Conservation (phyloP, 1,284 basidiomycete species). For the Sanghuangporus sanghuang region DNA sequence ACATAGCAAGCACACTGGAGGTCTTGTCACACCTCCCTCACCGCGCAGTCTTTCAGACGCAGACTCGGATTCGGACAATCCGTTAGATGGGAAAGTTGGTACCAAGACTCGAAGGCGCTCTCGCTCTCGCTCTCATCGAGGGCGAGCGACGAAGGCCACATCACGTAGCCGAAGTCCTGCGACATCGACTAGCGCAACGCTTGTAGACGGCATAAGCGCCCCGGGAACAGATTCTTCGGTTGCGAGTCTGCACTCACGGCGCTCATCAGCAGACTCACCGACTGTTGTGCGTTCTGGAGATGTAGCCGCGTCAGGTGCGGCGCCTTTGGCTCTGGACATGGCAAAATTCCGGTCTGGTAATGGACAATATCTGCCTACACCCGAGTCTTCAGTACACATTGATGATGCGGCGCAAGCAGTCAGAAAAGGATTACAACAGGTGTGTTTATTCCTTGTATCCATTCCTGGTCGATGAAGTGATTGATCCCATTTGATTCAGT, state of each 20-base stretch:
- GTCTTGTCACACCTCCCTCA: constrained; percentile 68
- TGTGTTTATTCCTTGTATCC: neutral
- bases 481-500: neutral
- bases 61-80: constrained; percentile 50
- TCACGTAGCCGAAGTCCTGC: constrained; percentile 16
- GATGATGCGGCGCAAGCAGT: neutral
- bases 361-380: constrained; percentile 8
- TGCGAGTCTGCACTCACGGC: constrained; percentile 13
- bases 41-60: constrained; percentile 57
- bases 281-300: neutral
- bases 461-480: neutral
- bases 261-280: constrained; percentile 16
- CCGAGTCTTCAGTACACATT: constrained; percentile 12
- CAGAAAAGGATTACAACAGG: constrained; percentile 8
- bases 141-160: constrained; percentile 6
- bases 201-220: constrained; percentile 16
- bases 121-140: constrained; percentile 11
- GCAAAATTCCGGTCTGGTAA: constrained; percentile 2
- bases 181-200: constrained; percentile 16
- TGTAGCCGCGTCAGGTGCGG: neutral
- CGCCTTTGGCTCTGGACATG: constrained; percentile 3
- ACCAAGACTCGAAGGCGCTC: constrained; percentile 7
- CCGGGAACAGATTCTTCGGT: constrained; percentile 18
- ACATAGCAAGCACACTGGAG: constrained; percentile 26
- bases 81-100: neutral